These are phyloP conservation scores for Selaginella moellendorffii DNA, from an alignment of 75 land plant species.

Conservation along the genomic window DNA sequence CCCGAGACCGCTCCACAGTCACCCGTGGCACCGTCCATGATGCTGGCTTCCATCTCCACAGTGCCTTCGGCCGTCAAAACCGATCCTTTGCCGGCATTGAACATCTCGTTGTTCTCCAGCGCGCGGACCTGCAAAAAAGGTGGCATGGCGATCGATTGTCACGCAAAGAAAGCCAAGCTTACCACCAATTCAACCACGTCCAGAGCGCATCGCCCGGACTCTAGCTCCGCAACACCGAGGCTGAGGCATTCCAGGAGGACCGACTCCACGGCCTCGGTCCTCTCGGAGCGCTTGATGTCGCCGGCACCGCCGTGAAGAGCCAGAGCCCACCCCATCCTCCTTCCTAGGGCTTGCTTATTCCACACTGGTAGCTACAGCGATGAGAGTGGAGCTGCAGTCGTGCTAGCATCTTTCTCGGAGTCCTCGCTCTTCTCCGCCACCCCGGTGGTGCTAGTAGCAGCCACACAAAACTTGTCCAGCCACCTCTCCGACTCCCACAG, in stretches of 20 bases:
- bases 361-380: no score
- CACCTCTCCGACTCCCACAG: conserved; percentile 92
- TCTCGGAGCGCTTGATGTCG: conserved; percentile 41
- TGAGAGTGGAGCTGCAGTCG: no score
- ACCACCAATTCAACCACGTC: conserved; percentile 95
- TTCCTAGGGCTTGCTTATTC: not conserved
- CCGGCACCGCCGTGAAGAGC: conserved; percentile 96
- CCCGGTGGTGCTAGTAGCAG: no score
- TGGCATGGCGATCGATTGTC: no score
- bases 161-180: not conserved
- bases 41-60: conserved; percentile 92
- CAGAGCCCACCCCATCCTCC: conserved; percentile 77
- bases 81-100: conserved; percentile 84
- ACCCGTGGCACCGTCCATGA: conserved; percentile 76
- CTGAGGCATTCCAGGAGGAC: conserved; percentile 57
- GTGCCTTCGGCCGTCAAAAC: conserved; percentile 67
- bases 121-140: conserved; percentile 46
- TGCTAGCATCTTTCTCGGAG: no score
- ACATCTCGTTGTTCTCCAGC: conserved; percentile 57
- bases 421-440: no score
- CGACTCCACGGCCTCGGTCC: conserved; percentile 31
- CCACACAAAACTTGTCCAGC: conserved; percentile 37
- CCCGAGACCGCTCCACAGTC: conserved; percentile 92
- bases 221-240: conserved; percentile 53
- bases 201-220: conserved; percentile 30